Conservation (phyloP, 2,329 filamentous ascomycete species). For the Diatrype stigma region DNA sequence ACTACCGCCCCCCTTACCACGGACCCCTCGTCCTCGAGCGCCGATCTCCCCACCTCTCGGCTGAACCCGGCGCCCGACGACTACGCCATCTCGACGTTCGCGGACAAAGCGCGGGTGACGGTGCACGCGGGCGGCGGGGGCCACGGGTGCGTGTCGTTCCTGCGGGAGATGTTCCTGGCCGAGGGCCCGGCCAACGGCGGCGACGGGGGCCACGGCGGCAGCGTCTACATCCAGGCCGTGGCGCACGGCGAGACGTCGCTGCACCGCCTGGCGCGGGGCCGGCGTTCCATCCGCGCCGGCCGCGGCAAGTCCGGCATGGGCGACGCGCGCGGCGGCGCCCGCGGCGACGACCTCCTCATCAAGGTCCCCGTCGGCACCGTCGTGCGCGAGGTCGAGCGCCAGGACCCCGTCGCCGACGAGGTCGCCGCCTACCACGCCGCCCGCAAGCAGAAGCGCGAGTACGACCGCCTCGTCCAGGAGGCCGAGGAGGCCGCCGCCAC, state of each 20-base stretch:
- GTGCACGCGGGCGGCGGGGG: constrained; percentile 79
- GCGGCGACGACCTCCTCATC: constrained; percentile 83
- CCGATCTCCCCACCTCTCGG: constrained; percentile 46
- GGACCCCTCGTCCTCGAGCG: constrained; percentile 26
- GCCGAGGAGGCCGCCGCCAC: constrained; percentile 33
- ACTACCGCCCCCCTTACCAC: constrained; percentile 16
- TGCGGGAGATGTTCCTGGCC: constrained; percentile 83
- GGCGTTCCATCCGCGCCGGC: constrained; percentile 69
- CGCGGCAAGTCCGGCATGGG: constrained; percentile 76
- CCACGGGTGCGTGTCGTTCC: constrained; percentile 89
- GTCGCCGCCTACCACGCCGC: constrained; percentile 30
- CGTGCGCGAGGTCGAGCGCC: constrained; percentile 73
- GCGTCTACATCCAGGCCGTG: constrained; percentile 91
- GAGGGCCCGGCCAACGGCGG: constrained; percentile 92
- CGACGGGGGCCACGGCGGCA: constrained; percentile 87
- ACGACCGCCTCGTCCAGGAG: constrained; percentile 20
- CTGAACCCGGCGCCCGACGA: constrained; percentile 81
- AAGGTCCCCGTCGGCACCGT: constrained; percentile 92
- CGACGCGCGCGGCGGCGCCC: constrained; percentile 66
- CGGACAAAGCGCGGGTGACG: constrained; percentile 76
- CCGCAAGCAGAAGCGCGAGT: constrained; percentile 33
- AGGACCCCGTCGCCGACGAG: constrained; percentile 73
- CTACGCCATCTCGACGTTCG: constrained; percentile 78
- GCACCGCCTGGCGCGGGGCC: constrained; percentile 82
- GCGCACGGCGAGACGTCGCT: constrained; percentile 86